phyloP scores from a whole-genome alignment of 2,329 filamentous ascomycete genomes.

The Graphilbum sp. region DNA sequence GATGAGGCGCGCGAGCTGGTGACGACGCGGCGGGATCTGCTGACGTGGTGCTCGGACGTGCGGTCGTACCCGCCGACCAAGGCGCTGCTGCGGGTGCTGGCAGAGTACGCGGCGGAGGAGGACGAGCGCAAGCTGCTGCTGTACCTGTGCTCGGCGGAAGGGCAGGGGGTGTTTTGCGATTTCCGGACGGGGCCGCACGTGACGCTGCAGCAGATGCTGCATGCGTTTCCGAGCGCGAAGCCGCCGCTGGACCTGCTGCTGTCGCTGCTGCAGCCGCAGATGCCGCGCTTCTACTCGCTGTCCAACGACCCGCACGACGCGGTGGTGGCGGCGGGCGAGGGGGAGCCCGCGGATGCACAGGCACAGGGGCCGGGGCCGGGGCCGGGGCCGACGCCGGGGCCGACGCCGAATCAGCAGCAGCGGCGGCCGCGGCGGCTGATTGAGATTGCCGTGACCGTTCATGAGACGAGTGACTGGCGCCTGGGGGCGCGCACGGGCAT shows the following conservation, averaged over 20 bases:
- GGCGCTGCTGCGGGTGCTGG: slow-evolving; percentile 66
- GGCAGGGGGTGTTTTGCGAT: slow-evolving; percentile 85
- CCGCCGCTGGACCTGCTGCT: slow-evolving; percentile 74
- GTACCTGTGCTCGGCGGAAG: slow-evolving; percentile 77
- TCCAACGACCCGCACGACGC: slow-evolving; percentile 85
- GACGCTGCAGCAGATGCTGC: slow-evolving; percentile 68
- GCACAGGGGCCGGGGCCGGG: no score
- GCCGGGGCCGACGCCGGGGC: no score
- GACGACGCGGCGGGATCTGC: slow-evolving; percentile 77
- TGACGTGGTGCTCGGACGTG: slow-evolving; percentile 91
- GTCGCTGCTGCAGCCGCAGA: slow-evolving; percentile 67
- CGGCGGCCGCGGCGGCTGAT: slow-evolving; percentile 66
- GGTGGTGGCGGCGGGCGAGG: slow-evolving; percentile 24
- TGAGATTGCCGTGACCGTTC: slow-evolving; percentile 92
- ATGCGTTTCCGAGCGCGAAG: slow-evolving; percentile 82
- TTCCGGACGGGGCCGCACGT: slow-evolving; percentile 80
- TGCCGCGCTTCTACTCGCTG: slow-evolving; percentile 97
- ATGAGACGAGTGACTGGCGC: slow-evolving; percentile 70
- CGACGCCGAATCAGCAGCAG: slow-evolving; percentile 41
- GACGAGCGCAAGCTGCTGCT: slow-evolving; percentile 80
- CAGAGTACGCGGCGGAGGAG: slow-evolving; percentile 63
- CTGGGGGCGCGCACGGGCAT: slow-evolving; percentile 61
- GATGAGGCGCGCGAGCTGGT: slow-evolving; percentile 72
- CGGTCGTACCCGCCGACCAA: slow-evolving; percentile 89
- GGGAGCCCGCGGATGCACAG: neutral